Base-by-base conservation (phyloP, 2,329 filamentous ascomycete species). In the Alternaria sp. region DNA sequence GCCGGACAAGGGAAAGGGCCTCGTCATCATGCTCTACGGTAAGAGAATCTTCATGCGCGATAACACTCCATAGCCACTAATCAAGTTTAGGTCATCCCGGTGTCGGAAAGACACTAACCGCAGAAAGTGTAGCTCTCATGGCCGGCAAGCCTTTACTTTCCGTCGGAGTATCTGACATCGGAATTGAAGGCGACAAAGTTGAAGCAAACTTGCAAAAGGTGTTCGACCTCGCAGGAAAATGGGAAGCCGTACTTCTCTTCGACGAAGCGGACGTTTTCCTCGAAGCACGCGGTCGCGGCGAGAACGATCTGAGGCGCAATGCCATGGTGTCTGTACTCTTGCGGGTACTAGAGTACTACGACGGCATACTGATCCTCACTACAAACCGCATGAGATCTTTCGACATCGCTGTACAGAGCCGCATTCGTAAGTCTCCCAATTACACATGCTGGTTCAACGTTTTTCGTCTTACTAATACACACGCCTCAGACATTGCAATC, bases 261-360 rank as follows among this genome's bases (percentile, higher is more conserved):
- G 21, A 46, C 7, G 19, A 71, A 19, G 67, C 69, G 4, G 67
- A 89, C 59, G 85, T 88, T 11, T 88, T 87, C 72, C 83, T 89
- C 6, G 84, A 87, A 74, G 74, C 36, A n/a, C 36, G 36, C n/a
- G 36, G 36, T 40, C 36, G 36, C n/a, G 36, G 36, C 81, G 51
- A 83, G 86, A 4, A 66, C n/a, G 69, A 68, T 25, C 23, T 74
- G 4, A 58, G 69, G 28, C 58, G 69, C 1, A 74, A 73, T 32
- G 65, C 69, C 3, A 55, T 73, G 3, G 69, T 74, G 0, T 71
- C 66, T 2, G 66, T 74, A 4, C 66, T 46, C 44, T 21, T 46
- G 44, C 19, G 12, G 4, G 17, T 46, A 3, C 19, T 46, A 9
- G 21, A 23, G 19, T 23, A 15, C 2, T 23, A 79, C 61, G 65